Conservation (phyloP, 1,284 basidiomycete species). For the Sparassis latifolia region DNA sequence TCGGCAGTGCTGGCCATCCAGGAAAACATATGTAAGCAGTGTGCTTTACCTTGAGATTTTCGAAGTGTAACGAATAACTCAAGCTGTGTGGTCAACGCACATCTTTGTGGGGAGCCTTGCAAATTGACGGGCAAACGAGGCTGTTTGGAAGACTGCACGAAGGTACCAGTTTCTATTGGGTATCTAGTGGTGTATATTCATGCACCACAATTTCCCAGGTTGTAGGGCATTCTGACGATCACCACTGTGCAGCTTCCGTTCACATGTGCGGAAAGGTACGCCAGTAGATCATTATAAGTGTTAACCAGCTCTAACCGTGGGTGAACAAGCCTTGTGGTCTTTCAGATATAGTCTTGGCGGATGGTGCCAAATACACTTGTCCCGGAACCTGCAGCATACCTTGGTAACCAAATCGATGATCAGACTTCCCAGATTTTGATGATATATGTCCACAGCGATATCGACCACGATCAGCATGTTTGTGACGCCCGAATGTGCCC, state of each 20-base stretch:
- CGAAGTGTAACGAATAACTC: not conserved
- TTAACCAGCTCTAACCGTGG: not conserved
- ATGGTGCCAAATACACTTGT: conserved; percentile 35
- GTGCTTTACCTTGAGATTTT: not conserved
- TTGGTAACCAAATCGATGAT: conserved; percentile 31
- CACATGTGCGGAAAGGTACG: conserved; percentile 55
- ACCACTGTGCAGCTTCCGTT: conserved; percentile 43
- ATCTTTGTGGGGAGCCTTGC: conserved; percentile 47
- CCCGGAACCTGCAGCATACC: conserved; percentile 35
- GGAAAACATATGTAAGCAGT: conserved; percentile 43
- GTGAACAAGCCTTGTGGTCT: conserved; percentile 45
- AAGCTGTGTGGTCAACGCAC: conserved; percentile 45
- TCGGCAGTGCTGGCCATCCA: conserved; percentile 46
- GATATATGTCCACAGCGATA: conserved; percentile 28
- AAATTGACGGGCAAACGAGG: conserved; percentile 36
- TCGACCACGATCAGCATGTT: conserved; percentile 37
- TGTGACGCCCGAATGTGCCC: conserved; percentile 49
- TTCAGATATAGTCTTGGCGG: conserved; percentile 23
- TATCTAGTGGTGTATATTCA: too few species aligned
- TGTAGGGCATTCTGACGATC: conserved; percentile 36
- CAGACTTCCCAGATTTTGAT: not conserved
- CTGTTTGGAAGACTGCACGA: conserved; percentile 42
- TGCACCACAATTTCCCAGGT: conserved; percentile 32
- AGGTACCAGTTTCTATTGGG: too few species aligned
- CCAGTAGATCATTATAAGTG: too few species aligned